Base-by-base conservation (phyloP, 1,284 basidiomycete genomes). In the Rhodotorula sp. region DNA sequence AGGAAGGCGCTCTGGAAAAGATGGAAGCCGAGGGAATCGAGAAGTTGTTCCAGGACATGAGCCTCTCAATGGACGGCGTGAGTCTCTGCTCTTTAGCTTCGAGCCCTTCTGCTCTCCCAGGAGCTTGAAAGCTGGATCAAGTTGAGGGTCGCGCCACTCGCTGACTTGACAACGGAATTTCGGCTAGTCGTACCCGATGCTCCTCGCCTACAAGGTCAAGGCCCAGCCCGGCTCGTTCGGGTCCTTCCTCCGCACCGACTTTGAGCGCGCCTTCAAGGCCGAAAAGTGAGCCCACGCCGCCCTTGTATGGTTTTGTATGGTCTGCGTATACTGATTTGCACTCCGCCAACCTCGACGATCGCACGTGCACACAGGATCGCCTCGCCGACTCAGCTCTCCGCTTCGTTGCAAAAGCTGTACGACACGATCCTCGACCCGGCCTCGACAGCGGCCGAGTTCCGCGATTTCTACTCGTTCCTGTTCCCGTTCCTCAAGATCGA, bases 31-130 rank as follows among this genome's bases (percentile, higher is more conserved):
- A 69, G n/a, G 74, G 74, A 8, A 72, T 74, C 21, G 70, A 74
- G 68, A 61, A 54, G 66, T 64, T 76, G 23, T 76, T 76, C 51
- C 52, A 59, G n/a, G 58, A 74, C 21, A 76, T 76, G 74, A 61
- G 34, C 21, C 46, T 76, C 3, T 62, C 61, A 43, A 73, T 75
- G 68, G 69, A 75, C 7, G 69, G 71, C 20, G 72, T 73, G 65
- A 31, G 72, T 62, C 1, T 3, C 7, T 18, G 29, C 14, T 21
- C 18, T 5, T 5, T 34, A 3, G 5, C 34, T 34, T 34, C 34
- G 5, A 5, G 34, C 34, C 34, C 34, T 34, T 34, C 34, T 34
- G 34, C 34, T 34, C 34, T 34, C 34, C 34, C 34, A 7, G 6
- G 34, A 34, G 34, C 34, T 34, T 6, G 34, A 34, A 8, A 34